These are phyloP conservation scores for Wickerhamomyces hampshirensis DNA, from an alignment of 805 yeast genomes.

Conservation along the genomic window DNA sequence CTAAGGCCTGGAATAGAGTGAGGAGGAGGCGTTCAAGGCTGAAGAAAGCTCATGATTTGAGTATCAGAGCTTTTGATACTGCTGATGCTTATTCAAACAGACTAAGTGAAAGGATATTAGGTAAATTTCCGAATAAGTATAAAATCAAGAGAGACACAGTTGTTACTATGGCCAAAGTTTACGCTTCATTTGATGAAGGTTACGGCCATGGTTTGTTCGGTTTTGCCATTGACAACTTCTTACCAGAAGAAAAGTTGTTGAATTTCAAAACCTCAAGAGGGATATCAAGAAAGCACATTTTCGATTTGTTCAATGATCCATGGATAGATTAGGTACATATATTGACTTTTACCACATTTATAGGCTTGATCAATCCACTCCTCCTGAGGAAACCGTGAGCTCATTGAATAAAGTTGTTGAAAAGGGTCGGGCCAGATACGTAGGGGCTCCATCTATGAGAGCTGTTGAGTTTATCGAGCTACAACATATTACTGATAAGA, in stretches of 20 bases:
- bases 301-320: constrained; percentile 38
- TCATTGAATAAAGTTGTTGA: constrained; percentile 49
- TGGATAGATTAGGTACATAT: constrained; percentile 46
- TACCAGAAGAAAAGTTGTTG: neutral
- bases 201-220: constrained; percentile 9
- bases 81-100: constrained; percentile 48
- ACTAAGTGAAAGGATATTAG: constrained; percentile 41
- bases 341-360: constrained; percentile 57
- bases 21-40: constrained; percentile 37
- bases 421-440: constrained; percentile 44
- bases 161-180: constrained; percentile 48
- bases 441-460: constrained; percentile 63
- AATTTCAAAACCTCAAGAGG: constrained; percentile 34
- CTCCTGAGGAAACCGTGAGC: constrained; percentile 47
- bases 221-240: neutral
- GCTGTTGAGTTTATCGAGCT: constrained; percentile 49
- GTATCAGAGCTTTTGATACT: constrained; percentile 45
- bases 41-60: constrained; percentile 41
- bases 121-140: constrained; percentile 49
- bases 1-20: constrained; percentile 36
- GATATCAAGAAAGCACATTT: constrained; percentile 40
- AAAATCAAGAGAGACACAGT: constrained; percentile 49
- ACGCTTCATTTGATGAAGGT: constrained; percentile 16
- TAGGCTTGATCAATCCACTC: constrained; percentile 43
- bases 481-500: constrained; percentile 51